Percentiles rank a stretch among this genome's conserved stretches.
These are phyloP conservation scores for Poa annua DNA, from an alignment of 176 grass and related monocot species.

Conservation along the genomic window DNA sequence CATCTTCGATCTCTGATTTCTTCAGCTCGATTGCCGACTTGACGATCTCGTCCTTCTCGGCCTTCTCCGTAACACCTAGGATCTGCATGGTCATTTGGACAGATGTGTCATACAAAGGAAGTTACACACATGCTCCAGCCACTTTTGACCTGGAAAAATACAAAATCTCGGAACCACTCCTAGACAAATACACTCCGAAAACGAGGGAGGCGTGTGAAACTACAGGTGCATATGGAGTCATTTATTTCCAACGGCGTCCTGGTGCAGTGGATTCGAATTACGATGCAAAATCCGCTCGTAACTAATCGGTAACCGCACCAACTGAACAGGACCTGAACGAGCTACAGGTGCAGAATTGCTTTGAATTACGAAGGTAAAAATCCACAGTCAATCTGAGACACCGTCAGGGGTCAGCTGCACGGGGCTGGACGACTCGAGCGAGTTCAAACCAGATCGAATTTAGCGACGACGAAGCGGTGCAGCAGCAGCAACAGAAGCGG, in stretches of 20 bases:
- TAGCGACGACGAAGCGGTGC: neutral
- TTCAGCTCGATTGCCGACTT: conserved; percentile 88
- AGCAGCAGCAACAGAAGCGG: neutral
- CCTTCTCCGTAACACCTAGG: conserved; percentile 78
- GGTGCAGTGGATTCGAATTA: neutral
- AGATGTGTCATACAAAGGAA: neutral
- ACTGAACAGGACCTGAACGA: neutral
- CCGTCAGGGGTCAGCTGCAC: no score
- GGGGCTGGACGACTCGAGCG: neutral
- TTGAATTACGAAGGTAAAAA: neutral
- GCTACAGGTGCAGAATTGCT: neutral
- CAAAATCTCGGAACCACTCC: neutral
- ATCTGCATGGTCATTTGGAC: conserved; percentile 58
- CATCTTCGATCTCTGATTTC: conserved; percentile 75
- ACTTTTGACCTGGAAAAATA: neutral
- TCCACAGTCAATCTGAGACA: no score
- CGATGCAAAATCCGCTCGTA: no score
- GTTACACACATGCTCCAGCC: neutral
- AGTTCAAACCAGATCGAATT: conserved; percentile 17
- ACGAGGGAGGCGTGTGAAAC: neutral
- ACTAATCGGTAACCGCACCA: neutral
- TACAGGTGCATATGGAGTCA: neutral
- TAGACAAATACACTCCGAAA: neutral
- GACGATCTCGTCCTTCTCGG: conserved; percentile 98
- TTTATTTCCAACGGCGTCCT: neutral